Evolutionary conservation across 1,139 yeast species (phyloP), one percentile per base, ranked within the genome.

Genomic region (Protomyces macrosporus): DNA sequence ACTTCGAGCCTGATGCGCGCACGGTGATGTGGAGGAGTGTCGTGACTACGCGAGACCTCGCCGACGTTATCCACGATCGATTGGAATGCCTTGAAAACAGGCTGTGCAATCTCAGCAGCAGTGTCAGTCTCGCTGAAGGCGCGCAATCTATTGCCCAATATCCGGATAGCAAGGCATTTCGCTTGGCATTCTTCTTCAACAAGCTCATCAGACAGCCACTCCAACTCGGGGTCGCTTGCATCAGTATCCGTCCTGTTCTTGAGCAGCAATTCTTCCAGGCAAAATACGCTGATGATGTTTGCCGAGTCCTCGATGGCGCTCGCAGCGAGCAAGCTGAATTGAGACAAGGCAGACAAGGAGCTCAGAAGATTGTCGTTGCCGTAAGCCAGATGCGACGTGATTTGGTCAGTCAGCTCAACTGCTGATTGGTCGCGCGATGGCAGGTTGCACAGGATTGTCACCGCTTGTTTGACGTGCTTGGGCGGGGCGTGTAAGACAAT

Each of bases 41-140:
- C 78, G 12, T 77, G 74, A 54, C 78, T 77, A 34, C 79, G 79
- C 35, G 81, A 78, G 35, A 90, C 81, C 71, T 90, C 97, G n/a
- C 97, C 97, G 56, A 88, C 87, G 72, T 87, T 87, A 2, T 85
- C 83, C 56, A 90, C 82, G 40, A 88, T 76, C 1, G 91, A 83
- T 51, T 82, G 78, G 53, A 90, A 78, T 50, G 89, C 75, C 69
- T 87, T 88, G 66, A 89, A 74, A 0, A 88, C 84, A 6, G 91
- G 90, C 63, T 79, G 82, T 0, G 87, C 84, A 66, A 75, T 77
- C 16, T 73, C 67, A 69, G 76, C 67, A 37, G 74, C 76, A 64
- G 72, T 71, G 60, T 70, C 74, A 4, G 74, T 74, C 1, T 74
- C 77, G 6, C 78, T 79, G 12, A 80, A 73, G 0, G 86, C 79